Base-by-base conservation (phyloP, 345 rosid species). In the rapeseed (Brassica napus) region DNA sequence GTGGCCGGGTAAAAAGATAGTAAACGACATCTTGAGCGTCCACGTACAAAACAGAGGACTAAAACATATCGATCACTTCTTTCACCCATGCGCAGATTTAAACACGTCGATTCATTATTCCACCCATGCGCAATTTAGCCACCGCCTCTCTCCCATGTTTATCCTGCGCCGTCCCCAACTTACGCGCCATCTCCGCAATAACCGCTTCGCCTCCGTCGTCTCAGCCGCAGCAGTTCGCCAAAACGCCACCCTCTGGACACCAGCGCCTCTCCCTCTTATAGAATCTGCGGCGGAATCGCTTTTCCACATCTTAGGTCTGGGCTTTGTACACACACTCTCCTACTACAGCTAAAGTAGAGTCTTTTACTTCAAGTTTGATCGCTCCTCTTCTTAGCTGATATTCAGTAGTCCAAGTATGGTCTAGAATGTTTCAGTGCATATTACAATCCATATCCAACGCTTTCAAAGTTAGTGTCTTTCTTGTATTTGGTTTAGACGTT, bases 111-210 rank as follows among this genome's bases (percentile, higher is more conserved):
- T 32, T 4, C 5, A 4, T 32, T 32, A 4, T 32, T 32, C 5
- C 35, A 1, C 35, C 35, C 35, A 4, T 32, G 35, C 35, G 8
- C 35, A 32, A 32, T 32, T 95, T 93, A 72, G 98, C 99, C 15
- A 93, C 98, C 0, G 97, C 97, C 81, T 90, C 99, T 84, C 75
- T 44, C 73, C 94, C 88, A 91, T 89, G 93, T 87, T 92, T 82
- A 77, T 89, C 87, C 81, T 91, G 67, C 89, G 91, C 91, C 83
- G 88, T 74, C 74, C 86, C 52, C 77, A 79, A 65, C 77, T 83
- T 10, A 76, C 82, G 0, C 74, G 72, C 44, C 77, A 71, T 30
- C 81, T 65, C 42, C 82, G 69, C 72, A 60, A 58, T 9, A 88
- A 85, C 39, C 91, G 85, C 71, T 47, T 75, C 28, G 74, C 87